phyloP scores from a whole-genome alignment of 306 rosid species.

The Ormosia semicastrata region DNA sequence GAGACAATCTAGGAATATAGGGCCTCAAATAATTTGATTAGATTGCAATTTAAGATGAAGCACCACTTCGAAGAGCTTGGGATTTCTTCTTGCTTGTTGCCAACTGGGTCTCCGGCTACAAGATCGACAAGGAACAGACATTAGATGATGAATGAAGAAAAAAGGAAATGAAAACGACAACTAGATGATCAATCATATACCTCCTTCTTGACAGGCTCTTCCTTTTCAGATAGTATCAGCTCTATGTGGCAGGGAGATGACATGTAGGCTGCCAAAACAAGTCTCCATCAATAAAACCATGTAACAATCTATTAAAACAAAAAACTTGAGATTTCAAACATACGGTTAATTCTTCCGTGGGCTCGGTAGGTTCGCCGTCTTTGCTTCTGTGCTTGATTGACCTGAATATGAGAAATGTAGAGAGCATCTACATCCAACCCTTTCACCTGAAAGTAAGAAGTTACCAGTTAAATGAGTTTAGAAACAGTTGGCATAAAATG shows the following conservation, averaged over 20 bases:
- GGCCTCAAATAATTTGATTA: background rate
- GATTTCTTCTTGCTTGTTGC: slow-evolving; percentile 73
- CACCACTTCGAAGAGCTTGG: slow-evolving; percentile 55
- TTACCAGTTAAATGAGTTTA: background rate
- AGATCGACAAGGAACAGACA: background rate
- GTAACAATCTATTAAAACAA: background rate
- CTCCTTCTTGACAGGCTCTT: slow-evolving; percentile 92
- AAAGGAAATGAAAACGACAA: background rate
- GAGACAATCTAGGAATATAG: background rate
- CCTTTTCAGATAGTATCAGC: slow-evolving; percentile 76
- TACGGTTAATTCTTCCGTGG: slow-evolving; percentile 95
- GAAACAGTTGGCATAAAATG: background rate
- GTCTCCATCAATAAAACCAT: background rate
- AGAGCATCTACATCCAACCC: slow-evolving; percentile 90
- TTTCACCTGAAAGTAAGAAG: slow-evolving; percentile 55
- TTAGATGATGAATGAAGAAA: background rate
- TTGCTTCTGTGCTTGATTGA: slow-evolving; percentile 92
- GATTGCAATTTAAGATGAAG: slow-evolving; percentile 47
- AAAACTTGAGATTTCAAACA: background rate
- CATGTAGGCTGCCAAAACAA: slow-evolving; percentile 69
- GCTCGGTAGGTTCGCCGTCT: slow-evolving; percentile 93
- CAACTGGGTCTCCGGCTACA: slow-evolving; percentile 79
- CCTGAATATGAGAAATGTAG: slow-evolving; percentile 73
- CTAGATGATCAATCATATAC: slow-evolving; percentile 32
- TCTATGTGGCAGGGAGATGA: slow-evolving; percentile 97